Percentiles rank a stretch among this genome's conserved stretches.
phyloP scores from a whole-genome alignment of 257 asterid species.

The Solanum appendiculatum region DNA sequence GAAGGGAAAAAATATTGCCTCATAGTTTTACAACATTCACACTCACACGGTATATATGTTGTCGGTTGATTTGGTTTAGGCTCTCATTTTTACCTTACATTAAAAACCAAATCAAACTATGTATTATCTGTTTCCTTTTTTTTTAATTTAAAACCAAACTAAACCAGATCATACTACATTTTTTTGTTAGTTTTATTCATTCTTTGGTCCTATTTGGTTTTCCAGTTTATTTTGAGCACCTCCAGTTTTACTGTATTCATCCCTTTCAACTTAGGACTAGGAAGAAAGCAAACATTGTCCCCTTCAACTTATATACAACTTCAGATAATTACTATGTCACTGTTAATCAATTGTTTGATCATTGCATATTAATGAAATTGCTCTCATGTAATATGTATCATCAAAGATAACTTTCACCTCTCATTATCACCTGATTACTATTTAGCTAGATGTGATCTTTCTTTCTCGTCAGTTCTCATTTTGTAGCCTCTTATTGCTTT shows the following conservation, averaged over 20 bases:
- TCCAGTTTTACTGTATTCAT: neutral
- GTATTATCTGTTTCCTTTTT: neutral
- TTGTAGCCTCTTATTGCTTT: neutral
- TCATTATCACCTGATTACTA: neutral
- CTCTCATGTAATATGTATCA: neutral
- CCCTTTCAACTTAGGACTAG: neutral
- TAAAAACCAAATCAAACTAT: neutral
- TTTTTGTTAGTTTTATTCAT: neutral
- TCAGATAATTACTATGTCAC: neutral
- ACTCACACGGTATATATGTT: neutral
- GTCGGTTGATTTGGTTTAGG: neutral
- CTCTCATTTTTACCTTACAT: neutral
- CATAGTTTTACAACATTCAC: neutral
- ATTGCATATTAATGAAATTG: neutral
- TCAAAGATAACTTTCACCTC: neutral
- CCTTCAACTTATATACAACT: neutral
- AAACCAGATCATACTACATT: neutral
- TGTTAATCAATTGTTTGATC: neutral
- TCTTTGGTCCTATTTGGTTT: neutral
- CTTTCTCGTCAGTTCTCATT: neutral
- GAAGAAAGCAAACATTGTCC: neutral
- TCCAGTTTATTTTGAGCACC: neutral
- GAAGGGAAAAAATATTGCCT: neutral
- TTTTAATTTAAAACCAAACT: neutral
- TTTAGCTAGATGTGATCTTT: neutral